Conservation (phyloP, 2,329 filamentous ascomycete genomes). For the Penicillium expansum region DNA sequence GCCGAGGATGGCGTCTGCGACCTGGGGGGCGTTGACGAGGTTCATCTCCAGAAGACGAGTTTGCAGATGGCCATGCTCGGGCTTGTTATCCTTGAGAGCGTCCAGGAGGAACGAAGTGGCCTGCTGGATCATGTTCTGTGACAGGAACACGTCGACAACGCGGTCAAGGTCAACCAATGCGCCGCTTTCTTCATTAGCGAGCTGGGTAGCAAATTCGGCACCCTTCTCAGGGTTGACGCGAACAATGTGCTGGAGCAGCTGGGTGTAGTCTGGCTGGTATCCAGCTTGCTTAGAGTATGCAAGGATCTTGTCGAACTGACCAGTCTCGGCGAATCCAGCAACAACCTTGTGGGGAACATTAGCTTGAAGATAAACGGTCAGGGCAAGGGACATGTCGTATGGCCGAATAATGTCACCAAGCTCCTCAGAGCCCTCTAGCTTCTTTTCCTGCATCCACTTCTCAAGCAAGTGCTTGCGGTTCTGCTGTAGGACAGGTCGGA, state of each 20-base stretch:
- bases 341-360: conserved; percentile 92
- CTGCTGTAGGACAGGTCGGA: conserved; percentile 86
- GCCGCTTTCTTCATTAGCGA: conserved; percentile 85
- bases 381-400: conserved; percentile 82
- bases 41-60: conserved; percentile 98
- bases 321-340: conserved; percentile 89
- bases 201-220: conserved; percentile 86
- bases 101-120: conserved; percentile 97
- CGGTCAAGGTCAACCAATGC: conserved; percentile 89
- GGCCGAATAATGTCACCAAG: conserved; percentile 89
- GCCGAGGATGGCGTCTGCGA: conserved; percentile 93
- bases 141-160: conserved; percentile 96
- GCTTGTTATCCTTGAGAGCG: conserved; percentile 89
- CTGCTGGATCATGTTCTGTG: conserved; percentile 95
- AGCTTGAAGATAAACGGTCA: conserved; percentile 86
- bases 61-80: conserved; percentile 89
- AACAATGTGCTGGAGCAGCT: conserved; percentile 87
- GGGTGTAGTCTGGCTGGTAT: conserved; percentile 94
- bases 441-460: conserved; percentile 97
- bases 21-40: conserved; percentile 90
- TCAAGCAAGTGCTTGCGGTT: conserved; percentile 93
- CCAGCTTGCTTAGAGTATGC: conserved; percentile 81
- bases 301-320: conserved; percentile 95
- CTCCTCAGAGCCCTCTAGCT: conserved; percentile 93
- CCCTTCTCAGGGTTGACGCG: conserved; percentile 90